Evolutionary conservation across 139 green algal genomes (phyloP).

Genomic region (Axilococcus clingmanii): DNA sequence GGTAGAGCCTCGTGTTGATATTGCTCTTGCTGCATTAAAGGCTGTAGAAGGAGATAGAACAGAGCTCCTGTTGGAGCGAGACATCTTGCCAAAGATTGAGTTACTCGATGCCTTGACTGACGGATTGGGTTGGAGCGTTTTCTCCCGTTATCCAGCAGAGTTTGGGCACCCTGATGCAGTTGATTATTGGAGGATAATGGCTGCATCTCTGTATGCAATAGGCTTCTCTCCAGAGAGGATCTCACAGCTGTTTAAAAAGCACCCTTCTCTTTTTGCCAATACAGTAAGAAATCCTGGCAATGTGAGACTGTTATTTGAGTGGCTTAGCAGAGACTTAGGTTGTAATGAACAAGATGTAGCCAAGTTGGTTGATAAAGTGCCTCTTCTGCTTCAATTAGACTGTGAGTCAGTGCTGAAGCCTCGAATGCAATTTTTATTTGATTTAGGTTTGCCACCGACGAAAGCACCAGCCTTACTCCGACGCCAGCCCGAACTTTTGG

Average conservation of each 20-base stretch:
- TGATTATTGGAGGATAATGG: slow-evolving; percentile 19
- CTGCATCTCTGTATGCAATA: slow-evolving; percentile 12
- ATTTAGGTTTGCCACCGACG: neutral
- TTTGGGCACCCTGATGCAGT: slow-evolving; percentile 17
- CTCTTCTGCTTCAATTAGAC: slow-evolving; percentile 12
- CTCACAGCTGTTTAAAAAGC: slow-evolving; percentile 4
- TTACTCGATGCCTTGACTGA: slow-evolving; percentile 16
- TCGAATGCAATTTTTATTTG: slow-evolving; percentile 4
- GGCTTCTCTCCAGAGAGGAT: slow-evolving; percentile 13
- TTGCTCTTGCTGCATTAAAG: neutral
- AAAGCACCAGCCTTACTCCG: neutral
- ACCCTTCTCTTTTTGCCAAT: slow-evolving; percentile 10
- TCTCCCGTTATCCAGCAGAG: slow-evolving; percentile 17
- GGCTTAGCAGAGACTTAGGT: slow-evolving; percentile 12
- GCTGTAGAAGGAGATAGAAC: neutral
- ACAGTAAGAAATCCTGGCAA: slow-evolving; percentile 14
- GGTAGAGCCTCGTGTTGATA: too few relatives aligned
- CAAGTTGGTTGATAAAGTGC: slow-evolving; percentile 9
- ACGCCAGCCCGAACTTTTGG: slow-evolving; percentile 13
- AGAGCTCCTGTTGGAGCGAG: neutral
- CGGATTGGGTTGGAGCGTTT: slow-evolving; percentile 16
- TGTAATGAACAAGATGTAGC: slow-evolving; percentile 2
- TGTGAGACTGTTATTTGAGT: slow-evolving; percentile 20
- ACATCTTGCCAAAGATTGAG: slow-evolving; percentile 23
- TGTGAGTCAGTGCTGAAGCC: slow-evolving; percentile 18